Evolutionary conservation across 306 rosid species (phyloP), one percentile per base, ranked within the genome.

Genomic region (Mucuna pruriens): DNA sequence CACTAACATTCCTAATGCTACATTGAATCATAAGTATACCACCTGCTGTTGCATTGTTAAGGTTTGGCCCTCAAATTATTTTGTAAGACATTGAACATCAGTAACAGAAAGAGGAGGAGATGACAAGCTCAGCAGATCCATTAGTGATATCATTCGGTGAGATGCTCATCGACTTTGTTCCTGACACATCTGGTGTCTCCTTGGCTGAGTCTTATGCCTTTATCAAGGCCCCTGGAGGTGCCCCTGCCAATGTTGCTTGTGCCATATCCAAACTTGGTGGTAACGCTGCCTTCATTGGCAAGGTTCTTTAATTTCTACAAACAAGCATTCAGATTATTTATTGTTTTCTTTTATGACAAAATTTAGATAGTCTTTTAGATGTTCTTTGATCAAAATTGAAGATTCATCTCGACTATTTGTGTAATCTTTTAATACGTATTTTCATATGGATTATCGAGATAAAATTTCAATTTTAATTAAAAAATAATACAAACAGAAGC

Each of bases 181-280:
- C 94, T 0, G 89, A 85, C 73, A 71, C 75, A 1, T 13, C 91
- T 3, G 94, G 94, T 22, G 92, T 90, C 2, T 87, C 94, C 68
- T 80, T 90, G 79, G 94, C 91, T 5, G 95, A 89, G 79, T 87
- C 95, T 76, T 2, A 8, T 11, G 91, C 85, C 33, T 91, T 91
- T 22, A 62, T 91, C 79, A 89, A 91, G 75, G 91, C 95, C 60
- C 91, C 95, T n/a, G 94, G 94, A 6, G 92, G 94, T 69, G 94
- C 94, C 7, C 94, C 94, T 52, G 92, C 92, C 68, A 90, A 90
- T 82, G 94, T 89, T 33, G 94, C 94, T 55, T 89, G 95, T 84
- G 95, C 92, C 80, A 57, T 91, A 5, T 49, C 89, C 63, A 91
- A 86, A 79, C 95, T 91, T 46, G 95, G 95, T 38, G 91, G 92